These are phyloP conservation scores for Mycena citricolor DNA, from an alignment of 1,284 basidiomycete genomes.

Conservation along the genomic window DNA sequence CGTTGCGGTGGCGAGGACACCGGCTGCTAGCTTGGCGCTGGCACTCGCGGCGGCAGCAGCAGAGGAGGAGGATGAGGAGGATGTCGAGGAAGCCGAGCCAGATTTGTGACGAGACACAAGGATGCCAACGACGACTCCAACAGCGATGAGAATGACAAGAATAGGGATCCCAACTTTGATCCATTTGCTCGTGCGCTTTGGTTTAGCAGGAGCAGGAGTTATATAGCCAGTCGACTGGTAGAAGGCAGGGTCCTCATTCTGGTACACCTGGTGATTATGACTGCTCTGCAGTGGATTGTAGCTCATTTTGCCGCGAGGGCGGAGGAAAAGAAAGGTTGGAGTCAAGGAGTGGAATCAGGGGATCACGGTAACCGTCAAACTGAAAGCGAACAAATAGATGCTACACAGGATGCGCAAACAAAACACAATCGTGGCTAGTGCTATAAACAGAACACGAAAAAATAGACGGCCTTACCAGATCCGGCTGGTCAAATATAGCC, in stretches of 20 bases:
- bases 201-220: conserved; percentile 43
- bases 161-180: conserved; percentile 67
- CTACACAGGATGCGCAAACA: conserved; percentile 4
- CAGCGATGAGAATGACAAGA: conserved; percentile 65
- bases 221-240: conserved; percentile 67
- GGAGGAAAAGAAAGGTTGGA: conserved; percentile 1
- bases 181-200: conserved; percentile 52
- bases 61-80: conserved; percentile 22
- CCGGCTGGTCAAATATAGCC: conserved; percentile 15
- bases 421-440: not conserved
- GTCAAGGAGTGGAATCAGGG: conserved; percentile 3
- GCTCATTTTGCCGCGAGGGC: not conserved
- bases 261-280: conserved; percentile 12
- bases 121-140: conserved; percentile 77
- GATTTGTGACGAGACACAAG: conserved; percentile 55
- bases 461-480: too few relatives aligned
- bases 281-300: conserved; percentile 10
- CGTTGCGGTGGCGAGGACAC: conserved; percentile 73
- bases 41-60: conserved; percentile 45
- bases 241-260: conserved; percentile 56
- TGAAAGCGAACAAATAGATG: too few relatives aligned
- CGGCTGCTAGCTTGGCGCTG: conserved; percentile 59
- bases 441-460: conserved; percentile 4
- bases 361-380: too few relatives aligned
- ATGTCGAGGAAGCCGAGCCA: conserved; percentile 26